These are phyloP conservation scores for Flaveria ramosissima DNA, from an alignment of 129 eudicot species.

Conservation along the genomic window DNA sequence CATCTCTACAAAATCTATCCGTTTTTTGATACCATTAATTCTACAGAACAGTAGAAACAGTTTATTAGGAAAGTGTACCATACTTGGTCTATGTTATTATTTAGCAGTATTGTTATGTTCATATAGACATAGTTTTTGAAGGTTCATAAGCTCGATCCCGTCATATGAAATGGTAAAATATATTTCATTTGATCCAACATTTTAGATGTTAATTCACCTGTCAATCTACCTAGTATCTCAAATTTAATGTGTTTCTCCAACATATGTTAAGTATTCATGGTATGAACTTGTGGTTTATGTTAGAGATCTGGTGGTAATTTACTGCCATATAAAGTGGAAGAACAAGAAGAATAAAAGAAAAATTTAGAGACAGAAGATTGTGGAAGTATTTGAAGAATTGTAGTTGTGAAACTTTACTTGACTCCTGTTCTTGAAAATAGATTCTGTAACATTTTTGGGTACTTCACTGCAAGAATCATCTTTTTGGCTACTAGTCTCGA, in stretches of 20 bases:
- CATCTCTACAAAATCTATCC: conserved; percentile 6
- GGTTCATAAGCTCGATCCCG: neutral
- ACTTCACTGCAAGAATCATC: neutral
- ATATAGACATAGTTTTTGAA: neutral
- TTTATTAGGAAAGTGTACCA: neutral
- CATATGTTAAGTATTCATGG: neutral
- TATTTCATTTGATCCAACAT: neutral
- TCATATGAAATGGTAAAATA: neutral
- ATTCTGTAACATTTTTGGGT: too few species aligned
- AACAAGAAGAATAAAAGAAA: neutral
- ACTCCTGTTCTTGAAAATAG: neutral
- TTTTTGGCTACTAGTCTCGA: neutral
- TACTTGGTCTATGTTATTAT: neutral
- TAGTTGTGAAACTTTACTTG: neutral
- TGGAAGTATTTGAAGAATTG: too few species aligned
- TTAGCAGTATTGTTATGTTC: neutral
- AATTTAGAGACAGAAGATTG: too few species aligned
- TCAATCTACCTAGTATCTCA: too few species aligned
- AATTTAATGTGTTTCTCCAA: too few species aligned
- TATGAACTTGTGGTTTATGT: neutral
- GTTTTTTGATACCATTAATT: neutral
- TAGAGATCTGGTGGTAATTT: neutral
- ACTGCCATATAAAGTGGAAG: neutral
- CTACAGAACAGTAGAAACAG: neutral
- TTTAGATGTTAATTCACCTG: neutral